Base-by-base conservation (phyloP, 164 flowering plant species). In the Brasenia schreberi region DNA sequence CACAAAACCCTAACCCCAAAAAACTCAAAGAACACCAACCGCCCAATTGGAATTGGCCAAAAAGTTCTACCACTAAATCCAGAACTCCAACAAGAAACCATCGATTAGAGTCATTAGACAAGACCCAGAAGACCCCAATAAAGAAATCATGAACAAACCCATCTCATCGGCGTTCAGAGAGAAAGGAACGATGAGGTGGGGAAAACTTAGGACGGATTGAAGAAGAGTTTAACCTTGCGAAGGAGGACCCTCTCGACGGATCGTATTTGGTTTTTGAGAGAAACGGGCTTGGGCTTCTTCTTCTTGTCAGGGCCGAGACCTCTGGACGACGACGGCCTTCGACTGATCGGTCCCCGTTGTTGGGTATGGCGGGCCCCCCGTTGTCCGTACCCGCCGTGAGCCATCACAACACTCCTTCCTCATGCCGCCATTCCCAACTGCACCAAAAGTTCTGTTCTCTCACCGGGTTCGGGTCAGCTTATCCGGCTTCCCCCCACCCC, bases 181-280 rank as follows among this genome's bases (percentile, higher is more conserved):
- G 39, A 33, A 33, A 33, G 2, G 39, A 33, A 33, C 39, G 39
- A 33, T 33, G 39, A 33, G 39, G 39, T 33, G 39, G 39, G 39
- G 39, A 1, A 33, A 33, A 33, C 39, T 33, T 4, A 33, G 39
- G 39, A 33, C 39, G 39, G 39, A 4, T 33, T 33, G 39, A 33
- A 33, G 39, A 33, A 33, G 39, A 3, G 39, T 33, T 33, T 33
- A 49, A 49, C 56, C 56, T 49, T 49, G 10, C 56, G 56, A 49
- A 49, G 56, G 16, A 49, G 56, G 77, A 94, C 75, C 59, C 99
- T 90, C 71, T 89, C 93, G 9, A 76, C 70, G 56, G 97, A 91
- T 10, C 99, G 96, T 72, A 94, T 87, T 80, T 87, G 99, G 78
- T 91, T 89, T 77, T 89, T 94, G 76, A 89, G 82, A 68, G 96